Conservation (phyloP, 2,329 filamentous ascomycete species). For the Ceratocystis lukuohia region DNA sequence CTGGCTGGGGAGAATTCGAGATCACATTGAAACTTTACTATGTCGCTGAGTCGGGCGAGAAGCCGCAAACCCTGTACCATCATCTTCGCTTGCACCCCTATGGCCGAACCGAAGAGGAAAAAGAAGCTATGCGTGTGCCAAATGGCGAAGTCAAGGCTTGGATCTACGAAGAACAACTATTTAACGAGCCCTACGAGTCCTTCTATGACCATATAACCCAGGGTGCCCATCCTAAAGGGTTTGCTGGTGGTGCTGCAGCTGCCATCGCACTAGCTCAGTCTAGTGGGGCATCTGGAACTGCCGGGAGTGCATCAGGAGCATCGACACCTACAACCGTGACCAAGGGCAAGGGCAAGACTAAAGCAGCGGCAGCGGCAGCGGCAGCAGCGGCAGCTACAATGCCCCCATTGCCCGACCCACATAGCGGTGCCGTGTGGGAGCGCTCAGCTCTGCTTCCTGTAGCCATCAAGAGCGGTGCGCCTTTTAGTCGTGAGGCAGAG, state of each 20-base stretch:
- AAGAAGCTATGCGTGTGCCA: slow-evolving; percentile 42
- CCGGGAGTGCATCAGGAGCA: slow-evolving; percentile 21
- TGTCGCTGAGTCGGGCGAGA: slow-evolving; percentile 73
- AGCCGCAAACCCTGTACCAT: slow-evolving; percentile 91
- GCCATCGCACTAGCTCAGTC: slow-evolving; percentile 10
- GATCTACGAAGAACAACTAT: slow-evolving; percentile 86
- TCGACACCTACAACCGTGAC: slow-evolving; percentile 27
- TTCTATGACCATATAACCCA: slow-evolving; percentile 79
- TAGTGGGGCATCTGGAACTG: slow-evolving; percentile 5
- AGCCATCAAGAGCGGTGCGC: slow-evolving; percentile 50
- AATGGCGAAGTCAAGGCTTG: slow-evolving; percentile 59
- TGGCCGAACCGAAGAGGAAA: slow-evolving; percentile 65
- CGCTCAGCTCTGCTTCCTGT: slow-evolving; percentile 64
- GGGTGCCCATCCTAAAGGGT: slow-evolving; percentile 45
- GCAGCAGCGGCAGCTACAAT: slow-evolving; percentile 27
- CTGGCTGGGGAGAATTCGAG: slow-evolving; percentile 96
- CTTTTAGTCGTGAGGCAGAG: slow-evolving; percentile 62
- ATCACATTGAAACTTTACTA: slow-evolving; percentile 94
- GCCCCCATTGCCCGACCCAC: slow-evolving; percentile 28
- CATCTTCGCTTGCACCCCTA: slow-evolving; percentile 85
- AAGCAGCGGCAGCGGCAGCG: not conserved
- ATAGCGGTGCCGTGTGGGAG: slow-evolving; percentile 43
- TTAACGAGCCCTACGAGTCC: slow-evolving; percentile 90
- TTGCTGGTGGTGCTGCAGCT: slow-evolving; percentile 23
- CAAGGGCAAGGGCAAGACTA: slow-evolving; percentile 38